Base-by-base conservation (phyloP, 2,329 filamentous ascomycete genomes). In the Verticillium albo-atrum region DNA sequence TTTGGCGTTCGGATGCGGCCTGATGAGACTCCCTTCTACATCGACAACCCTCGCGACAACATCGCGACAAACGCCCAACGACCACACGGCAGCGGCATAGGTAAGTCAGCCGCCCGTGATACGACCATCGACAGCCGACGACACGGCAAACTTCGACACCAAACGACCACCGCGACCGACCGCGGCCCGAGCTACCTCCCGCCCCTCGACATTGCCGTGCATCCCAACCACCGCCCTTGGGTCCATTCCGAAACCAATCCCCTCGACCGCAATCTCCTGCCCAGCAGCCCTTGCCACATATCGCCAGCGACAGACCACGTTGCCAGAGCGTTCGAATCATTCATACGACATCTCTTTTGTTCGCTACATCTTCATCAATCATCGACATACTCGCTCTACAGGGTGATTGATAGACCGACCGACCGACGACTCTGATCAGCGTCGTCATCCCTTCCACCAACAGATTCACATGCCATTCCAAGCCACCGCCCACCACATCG, bases 1-100 rank as follows among this genome's bases (percentile, higher is more conserved):
- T 34, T 50, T 53, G 27, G 25, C 23, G 10, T 54, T 42, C 37
- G 37, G 37, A 47, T 47, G 37, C 37, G 37, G 37, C 37, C 37
- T 47, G 37, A 47, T 23, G 37, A 47, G 37, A 47, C 51, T 57
- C 53, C 55, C 58, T 62, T 42, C 57, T 25, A 53, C 62, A 58
- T 54, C 60, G 62, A 62, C 60, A 60, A 37, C 37, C 17, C 30
- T 58, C 55, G 57, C 58, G 54, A 58, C 60, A 58, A 58, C 60
- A 58, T 62, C 56, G 37, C 37, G 37, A 47, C 37, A 47, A 10
- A 23, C 37, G 37, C 37, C 37, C 20, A 47, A 12, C 20, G 28
- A 54, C 34, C 30, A 54, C 55, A 50, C 35, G 35, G 28, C 35
- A 47, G 47, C 55, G 26, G 47, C 37, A 32, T n/a, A 32, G 27